These are phyloP conservation scores for Penicillium paxilli DNA, from an alignment of 495 filamentous ascomycete species.

Conservation along the genomic window DNA sequence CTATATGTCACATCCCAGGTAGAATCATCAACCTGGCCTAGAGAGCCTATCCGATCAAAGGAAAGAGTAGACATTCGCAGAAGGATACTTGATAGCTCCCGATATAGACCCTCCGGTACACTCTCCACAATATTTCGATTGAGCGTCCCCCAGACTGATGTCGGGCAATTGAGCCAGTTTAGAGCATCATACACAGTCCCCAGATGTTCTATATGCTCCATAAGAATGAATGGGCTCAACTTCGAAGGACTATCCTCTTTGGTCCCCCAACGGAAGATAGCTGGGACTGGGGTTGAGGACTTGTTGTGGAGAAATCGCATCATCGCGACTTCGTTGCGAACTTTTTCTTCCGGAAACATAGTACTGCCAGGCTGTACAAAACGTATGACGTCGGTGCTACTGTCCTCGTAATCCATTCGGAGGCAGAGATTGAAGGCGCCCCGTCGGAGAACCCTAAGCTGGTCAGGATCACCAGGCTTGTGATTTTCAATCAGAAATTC, in stretches of 20 bases:
- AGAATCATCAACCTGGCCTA: not conserved
- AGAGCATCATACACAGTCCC: constrained; percentile 5
- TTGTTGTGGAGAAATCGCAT: constrained; percentile 29
- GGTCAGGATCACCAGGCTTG: constrained; percentile 9
- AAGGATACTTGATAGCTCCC: constrained; percentile 2
- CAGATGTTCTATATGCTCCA: constrained; percentile 43
- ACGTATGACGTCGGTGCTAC: constrained; percentile 16
- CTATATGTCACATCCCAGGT: constrained; percentile 7
- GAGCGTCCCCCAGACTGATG: too few species aligned
- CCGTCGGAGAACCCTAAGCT: constrained; percentile 15
- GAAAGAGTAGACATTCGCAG: not conserved
- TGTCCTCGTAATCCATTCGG: constrained; percentile 17
- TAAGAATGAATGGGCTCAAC: constrained; percentile 48
- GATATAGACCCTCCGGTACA: constrained; percentile 5
- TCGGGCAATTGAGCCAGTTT: too few species aligned
- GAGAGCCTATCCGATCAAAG: constrained; percentile 1
- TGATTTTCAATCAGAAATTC: constrained; percentile 19
- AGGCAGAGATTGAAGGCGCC: constrained; percentile 28
- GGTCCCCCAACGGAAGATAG: constrained; percentile 35
- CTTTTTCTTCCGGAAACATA: constrained; percentile 36
- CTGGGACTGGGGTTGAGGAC: constrained; percentile 32
- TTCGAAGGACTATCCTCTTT: constrained; percentile 25
- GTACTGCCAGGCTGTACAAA: constrained; percentile 19
- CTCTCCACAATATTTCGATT: not conserved
- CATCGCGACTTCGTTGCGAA: constrained; percentile 38